phyloP scores from a whole-genome alignment of 176 grass and related monocot genomes.

The Pharus latifolius region DNA sequence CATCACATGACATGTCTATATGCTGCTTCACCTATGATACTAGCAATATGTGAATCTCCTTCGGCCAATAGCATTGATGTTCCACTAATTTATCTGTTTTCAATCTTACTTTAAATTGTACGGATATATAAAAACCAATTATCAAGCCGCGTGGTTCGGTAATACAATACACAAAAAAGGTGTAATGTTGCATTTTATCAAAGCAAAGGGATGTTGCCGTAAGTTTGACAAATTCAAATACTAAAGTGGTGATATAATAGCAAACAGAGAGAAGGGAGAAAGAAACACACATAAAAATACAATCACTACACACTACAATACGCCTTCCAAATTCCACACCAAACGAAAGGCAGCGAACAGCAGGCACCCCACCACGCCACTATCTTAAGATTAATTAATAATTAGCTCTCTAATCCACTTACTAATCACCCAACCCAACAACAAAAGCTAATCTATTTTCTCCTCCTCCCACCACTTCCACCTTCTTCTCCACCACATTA shows the following conservation, averaged over 20 bases:
- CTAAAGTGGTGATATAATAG: neutral
- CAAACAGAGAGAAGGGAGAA: neutral
- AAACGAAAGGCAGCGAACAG: slow-evolving; percentile 5
- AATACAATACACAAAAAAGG: neutral
- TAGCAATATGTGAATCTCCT: too few relatives aligned
- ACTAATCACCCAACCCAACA: slow-evolving; percentile 31
- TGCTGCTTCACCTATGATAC: too few relatives aligned
- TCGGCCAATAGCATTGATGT: too few relatives aligned
- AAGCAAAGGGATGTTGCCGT: neutral
- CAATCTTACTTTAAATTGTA: too few relatives aligned
- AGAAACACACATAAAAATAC: neutral
- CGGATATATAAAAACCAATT: too few relatives aligned
- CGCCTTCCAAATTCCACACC: slow-evolving; percentile 8
- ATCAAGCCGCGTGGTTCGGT: too few relatives aligned
- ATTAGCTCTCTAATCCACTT: slow-evolving; percentile 23
- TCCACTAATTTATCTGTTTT: too few relatives aligned
- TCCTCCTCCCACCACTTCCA: neutral
- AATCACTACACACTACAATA: neutral
- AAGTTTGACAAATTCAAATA: neutral
- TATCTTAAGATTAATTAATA: too few relatives aligned
- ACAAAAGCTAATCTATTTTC: slow-evolving; percentile 25
- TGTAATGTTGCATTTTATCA: neutral
- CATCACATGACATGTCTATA: neutral
- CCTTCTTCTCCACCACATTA: slow-evolving; percentile 13
- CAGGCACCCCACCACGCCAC: neutral